Conservation (phyloP, 2,329 filamentous ascomycete species). For the Phyllosticta ampelicida region DNA sequence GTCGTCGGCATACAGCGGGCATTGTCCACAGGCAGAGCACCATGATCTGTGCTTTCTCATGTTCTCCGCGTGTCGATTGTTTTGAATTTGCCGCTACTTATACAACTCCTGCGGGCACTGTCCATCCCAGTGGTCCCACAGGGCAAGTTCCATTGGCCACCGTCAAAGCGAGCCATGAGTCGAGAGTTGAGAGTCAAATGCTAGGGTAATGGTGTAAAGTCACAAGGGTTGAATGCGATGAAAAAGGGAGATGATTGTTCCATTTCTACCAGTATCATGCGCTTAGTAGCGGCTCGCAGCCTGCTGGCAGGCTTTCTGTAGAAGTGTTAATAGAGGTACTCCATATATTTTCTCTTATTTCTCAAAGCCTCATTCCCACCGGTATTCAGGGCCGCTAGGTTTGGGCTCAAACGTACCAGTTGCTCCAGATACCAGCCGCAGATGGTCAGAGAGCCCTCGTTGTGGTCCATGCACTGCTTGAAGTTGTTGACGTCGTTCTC, state of each 20-base stretch:
- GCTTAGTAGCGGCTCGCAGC: conserved; percentile 38
- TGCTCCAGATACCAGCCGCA: conserved; percentile 98
- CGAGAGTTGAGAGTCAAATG: background rate
- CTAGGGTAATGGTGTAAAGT: background rate
- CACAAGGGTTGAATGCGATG: background rate
- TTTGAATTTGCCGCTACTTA: no score
- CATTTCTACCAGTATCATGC: background rate
- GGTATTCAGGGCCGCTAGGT: background rate
- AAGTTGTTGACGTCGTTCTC: conserved; percentile 71
- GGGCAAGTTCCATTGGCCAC: no score
- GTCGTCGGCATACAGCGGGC: no score
- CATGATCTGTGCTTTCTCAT: no score
- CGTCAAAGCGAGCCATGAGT: background rate
- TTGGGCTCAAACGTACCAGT: conserved; percentile 34
- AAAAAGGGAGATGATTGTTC: background rate
- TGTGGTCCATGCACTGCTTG: conserved; percentile 93
- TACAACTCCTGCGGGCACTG: no score
- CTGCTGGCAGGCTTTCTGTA: conserved; percentile 38
- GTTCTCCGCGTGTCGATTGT: no score
- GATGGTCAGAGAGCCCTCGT: conserved; percentile 86
- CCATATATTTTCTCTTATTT: conserved; percentile 3
- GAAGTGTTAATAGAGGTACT: no score
- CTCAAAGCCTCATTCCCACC: conserved; percentile 26
- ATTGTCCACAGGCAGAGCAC: no score
- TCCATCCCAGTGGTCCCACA: no score